These are phyloP conservation scores for Leccinum solheimii DNA, from an alignment of 1,284 basidiomycete species.

Conservation along the genomic window DNA sequence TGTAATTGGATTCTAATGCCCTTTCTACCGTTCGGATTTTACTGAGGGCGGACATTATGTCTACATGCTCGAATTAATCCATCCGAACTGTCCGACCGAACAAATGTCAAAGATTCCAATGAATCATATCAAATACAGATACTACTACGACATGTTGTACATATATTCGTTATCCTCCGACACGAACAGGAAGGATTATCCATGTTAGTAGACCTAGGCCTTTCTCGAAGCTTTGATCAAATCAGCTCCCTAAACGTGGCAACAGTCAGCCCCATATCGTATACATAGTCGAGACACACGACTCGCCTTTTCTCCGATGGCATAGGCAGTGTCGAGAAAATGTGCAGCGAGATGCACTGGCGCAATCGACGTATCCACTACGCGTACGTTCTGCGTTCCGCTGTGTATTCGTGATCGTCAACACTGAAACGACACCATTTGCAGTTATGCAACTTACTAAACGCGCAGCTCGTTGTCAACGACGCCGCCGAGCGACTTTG, in stretches of 20 bases:
- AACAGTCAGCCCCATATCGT: neutral
- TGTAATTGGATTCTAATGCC: neutral
- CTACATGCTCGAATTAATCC: neutral
- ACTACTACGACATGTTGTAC: neutral
- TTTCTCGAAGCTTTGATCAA: constrained; percentile 10
- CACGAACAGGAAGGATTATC: neutral
- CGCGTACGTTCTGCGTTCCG: constrained; percentile 22
- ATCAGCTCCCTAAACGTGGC: constrained; percentile 11
- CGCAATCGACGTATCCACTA: constrained; percentile 19
- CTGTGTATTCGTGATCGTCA: constrained; percentile 2
- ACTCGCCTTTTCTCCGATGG: constrained; percentile 22
- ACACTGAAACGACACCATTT: neutral
- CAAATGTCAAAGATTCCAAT: neutral
- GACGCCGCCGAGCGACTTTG: constrained; percentile 17
- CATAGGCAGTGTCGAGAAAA: constrained; percentile 22
- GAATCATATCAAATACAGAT: constrained; percentile 4
- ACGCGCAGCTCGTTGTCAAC: constrained; percentile 20
- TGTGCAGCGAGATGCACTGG: constrained; percentile 20
- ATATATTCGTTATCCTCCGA: neutral
- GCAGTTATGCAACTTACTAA: constrained; percentile 11
- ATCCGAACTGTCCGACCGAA: neutral
- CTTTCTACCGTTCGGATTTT: neutral
- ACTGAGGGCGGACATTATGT: neutral
- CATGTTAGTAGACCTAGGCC: neutral
- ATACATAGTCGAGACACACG: neutral